phyloP scores from a whole-genome alignment of 2,329 filamentous ascomycete species.

The Scedosporium apiospermum region DNA sequence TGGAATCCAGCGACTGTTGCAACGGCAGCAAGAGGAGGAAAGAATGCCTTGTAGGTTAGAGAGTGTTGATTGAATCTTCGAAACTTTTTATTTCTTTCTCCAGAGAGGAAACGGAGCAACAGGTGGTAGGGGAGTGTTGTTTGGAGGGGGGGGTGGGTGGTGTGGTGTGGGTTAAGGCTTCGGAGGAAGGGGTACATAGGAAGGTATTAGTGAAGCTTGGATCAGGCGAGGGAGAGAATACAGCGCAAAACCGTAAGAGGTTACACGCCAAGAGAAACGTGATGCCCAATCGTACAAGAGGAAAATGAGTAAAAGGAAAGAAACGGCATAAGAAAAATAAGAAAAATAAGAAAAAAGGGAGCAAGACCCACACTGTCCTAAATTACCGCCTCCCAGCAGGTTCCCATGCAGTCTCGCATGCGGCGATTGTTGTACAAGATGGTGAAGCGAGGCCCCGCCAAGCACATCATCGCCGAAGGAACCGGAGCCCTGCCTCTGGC shows the following conservation, averaged over 20 bases:
- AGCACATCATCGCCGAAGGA: conserved; percentile 3
- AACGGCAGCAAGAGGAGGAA: neutral
- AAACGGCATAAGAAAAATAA: conserved; percentile 8
- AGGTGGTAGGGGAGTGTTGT: too few relatives aligned
- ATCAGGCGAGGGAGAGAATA: conserved; percentile 3
- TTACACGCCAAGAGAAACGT: neutral
- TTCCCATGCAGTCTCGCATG: conserved; percentile 52
- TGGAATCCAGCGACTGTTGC: conserved; percentile 64
- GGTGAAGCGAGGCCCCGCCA: conserved; percentile 14
- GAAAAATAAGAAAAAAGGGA: conserved; percentile 6
- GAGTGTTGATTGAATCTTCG: neutral
- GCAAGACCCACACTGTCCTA: conserved; percentile 62
- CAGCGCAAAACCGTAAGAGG: neutral
- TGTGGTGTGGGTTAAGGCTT: too few relatives aligned
- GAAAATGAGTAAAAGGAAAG: conserved; percentile 13
- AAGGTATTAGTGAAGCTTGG: conserved; percentile 13
- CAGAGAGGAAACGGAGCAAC: too few relatives aligned
- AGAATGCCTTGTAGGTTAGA: neutral
- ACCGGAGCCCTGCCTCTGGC: conserved; percentile 1
- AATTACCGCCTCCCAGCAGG: conserved; percentile 33
- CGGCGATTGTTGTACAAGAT: conserved; percentile 63
- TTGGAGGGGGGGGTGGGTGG: too few relatives aligned
- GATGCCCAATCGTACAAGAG: neutral
- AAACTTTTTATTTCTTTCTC: too few relatives aligned
- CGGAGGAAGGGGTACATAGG: neutral